Percentiles rank a stretch among this genome's conserved stretches.
Evolutionary conservation across 345 rosid species (phyloP).

Genomic region (Cardiospermum halicacabum): DNA sequence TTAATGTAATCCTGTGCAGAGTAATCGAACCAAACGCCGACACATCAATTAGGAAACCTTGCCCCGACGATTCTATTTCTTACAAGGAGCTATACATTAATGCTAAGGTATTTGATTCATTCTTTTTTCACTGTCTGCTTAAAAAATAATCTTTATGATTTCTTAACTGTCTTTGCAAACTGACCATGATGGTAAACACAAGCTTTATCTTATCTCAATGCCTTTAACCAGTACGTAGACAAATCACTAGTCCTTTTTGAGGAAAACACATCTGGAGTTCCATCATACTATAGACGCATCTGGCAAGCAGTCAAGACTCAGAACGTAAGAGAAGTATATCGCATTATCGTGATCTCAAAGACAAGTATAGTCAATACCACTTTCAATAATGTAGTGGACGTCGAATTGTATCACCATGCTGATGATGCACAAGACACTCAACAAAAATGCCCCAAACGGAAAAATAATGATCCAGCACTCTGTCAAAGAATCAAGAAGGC

Average conservation of each 20-base stretch:
- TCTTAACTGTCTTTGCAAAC: background rate
- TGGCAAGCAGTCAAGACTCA: constrained; percentile 72
- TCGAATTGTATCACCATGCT: constrained; percentile 34
- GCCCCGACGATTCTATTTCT: constrained; percentile 42
- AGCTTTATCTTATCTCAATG: constrained; percentile 11
- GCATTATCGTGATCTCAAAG: constrained; percentile 51
- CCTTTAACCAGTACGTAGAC: constrained; percentile 56
- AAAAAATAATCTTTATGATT: background rate
- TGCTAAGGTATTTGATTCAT: constrained; percentile 48
- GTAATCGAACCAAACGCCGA: constrained; percentile 24
- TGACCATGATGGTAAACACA: background rate
- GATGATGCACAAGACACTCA: constrained; percentile 28
- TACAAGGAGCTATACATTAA: constrained; percentile 72
- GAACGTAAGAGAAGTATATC: constrained; percentile 64
- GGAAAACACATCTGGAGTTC: constrained; percentile 20
- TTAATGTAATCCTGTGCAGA: constrained; percentile 33
- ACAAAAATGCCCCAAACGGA: constrained; percentile 10
- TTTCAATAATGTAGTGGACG: constrained; percentile 42
- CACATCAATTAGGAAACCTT: constrained; percentile 49
- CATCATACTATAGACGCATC: constrained; percentile 29
- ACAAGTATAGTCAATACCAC: constrained; percentile 43
- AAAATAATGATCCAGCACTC: constrained; percentile 42
- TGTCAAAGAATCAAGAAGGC: constrained; percentile 60
- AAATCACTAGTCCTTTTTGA: constrained; percentile 50
- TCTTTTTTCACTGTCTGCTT: background rate